Percentiles rank a stretch among this genome's conserved stretches.
Evolutionary conservation across 2,329 filamentous ascomycete genomes (phyloP).

Genomic region (Cladosporium austrohemisphaericum): DNA sequence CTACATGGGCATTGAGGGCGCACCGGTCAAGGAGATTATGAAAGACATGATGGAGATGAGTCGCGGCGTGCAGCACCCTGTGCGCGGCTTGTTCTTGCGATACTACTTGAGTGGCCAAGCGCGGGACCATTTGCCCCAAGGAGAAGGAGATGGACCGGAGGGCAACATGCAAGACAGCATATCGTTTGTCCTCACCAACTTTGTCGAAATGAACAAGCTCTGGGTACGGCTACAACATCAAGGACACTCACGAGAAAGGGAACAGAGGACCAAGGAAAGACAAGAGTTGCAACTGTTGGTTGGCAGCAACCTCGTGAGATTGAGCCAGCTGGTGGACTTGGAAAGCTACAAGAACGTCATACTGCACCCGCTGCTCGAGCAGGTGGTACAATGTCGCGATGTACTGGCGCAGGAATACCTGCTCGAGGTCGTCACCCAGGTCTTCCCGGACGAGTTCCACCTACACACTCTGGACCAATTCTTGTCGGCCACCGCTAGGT

Average conservation of each 20-base stretch:
- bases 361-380: constrained; percentile 81
- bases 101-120: constrained; percentile 97
- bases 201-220: constrained; percentile 99
- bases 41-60: constrained; percentile 99
- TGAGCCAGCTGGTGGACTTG: constrained; percentile 93
- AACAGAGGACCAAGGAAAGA: constrained; percentile 87
- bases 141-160: constrained; percentile 83
- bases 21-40: constrained; percentile 99
- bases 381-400: constrained; percentile 96
- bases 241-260: constrained; percentile 89
- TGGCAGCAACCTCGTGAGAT: constrained; percentile 88
- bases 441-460: constrained; percentile 98
- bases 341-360: constrained; percentile 92
- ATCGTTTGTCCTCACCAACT: constrained; percentile 96
- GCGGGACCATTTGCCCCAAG: constrained; percentile 77
- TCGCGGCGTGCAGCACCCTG: constrained; percentile 92
- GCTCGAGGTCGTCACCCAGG: constrained; percentile 95
- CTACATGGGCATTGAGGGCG: constrained; percentile 98
- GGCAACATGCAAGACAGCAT: constrained; percentile 96
- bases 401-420: constrained; percentile 96
- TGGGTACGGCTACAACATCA: constrained; percentile 98
- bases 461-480: constrained; percentile 95
- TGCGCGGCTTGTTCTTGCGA: constrained; percentile 87
- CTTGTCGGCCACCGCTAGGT: constrained; percentile 81
- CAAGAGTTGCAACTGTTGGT: constrained; percentile 94